Conservation (phyloP, 2,329 filamentous ascomycete species). For the Fusarium chuoi region DNA sequence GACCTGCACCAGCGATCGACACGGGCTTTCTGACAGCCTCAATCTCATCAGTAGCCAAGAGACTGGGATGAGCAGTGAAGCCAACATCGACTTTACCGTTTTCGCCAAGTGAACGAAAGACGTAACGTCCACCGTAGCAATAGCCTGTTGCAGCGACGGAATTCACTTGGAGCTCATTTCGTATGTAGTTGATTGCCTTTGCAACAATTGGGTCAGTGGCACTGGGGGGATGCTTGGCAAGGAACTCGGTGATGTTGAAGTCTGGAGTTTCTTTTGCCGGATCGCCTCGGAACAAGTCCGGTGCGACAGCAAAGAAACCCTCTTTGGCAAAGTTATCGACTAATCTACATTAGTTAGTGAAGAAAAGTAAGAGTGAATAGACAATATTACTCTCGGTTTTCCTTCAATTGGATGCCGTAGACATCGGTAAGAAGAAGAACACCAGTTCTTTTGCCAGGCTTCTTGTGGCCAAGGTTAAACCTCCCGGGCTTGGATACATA, state of each 20-base stretch:
- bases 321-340: conserved; percentile 23
- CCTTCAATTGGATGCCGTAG: conserved; percentile 11
- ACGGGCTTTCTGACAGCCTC: conserved; percentile 30
- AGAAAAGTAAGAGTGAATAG: fast-evolving
- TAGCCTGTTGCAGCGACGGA: conserved; percentile 66
- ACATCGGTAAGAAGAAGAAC: conserved; percentile 31
- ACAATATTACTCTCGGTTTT: conserved; percentile 5
- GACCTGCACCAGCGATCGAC: conserved; percentile 27
- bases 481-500: conserved; percentile 17
- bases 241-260: conserved; percentile 15
- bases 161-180: conserved; percentile 52
- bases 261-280: neutral
- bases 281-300: conserved; percentile 16
- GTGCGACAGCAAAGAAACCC: conserved; percentile 18
- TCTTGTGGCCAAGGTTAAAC: neutral
- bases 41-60: conserved; percentile 66
- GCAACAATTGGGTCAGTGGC: conserved; percentile 23
- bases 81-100: conserved; percentile 60
- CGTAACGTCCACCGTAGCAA: conserved; percentile 69
- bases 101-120: conserved; percentile 64
- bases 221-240: conserved; percentile 13
- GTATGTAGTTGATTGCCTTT: conserved; percentile 22
- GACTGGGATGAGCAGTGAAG: conserved; percentile 70
- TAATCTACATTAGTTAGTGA: conserved; percentile 1
- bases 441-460: neutral